Evolutionary conservation across 2,329 filamentous ascomycete species (phyloP).

Genomic region (Diaporthe destruens): DNA sequence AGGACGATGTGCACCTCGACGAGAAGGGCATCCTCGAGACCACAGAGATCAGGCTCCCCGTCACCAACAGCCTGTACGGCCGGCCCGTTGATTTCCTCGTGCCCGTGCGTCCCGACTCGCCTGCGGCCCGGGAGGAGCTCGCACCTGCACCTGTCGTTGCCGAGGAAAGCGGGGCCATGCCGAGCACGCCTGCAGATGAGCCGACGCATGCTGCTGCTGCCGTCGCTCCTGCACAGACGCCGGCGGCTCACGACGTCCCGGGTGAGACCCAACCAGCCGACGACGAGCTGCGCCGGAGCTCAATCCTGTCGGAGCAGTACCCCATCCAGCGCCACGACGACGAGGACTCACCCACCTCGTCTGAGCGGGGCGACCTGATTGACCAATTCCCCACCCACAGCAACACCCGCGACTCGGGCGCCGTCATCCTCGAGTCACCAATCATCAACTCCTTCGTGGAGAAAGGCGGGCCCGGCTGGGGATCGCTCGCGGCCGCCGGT

Average conservation of each 20-base stretch:
- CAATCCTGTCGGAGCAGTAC: slow-evolving; percentile 5
- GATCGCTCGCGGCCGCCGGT: neutral
- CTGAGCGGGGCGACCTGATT: neutral
- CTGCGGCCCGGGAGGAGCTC: neutral
- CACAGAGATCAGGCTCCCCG: slow-evolving; percentile 36
- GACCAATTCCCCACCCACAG: neutral
- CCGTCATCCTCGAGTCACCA: slow-evolving; percentile 30
- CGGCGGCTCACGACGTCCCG: neutral
- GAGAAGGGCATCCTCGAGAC: slow-evolving; percentile 28
- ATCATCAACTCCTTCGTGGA: slow-evolving; percentile 20
- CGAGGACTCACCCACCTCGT: neutral
- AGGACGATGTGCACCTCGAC: slow-evolving; percentile 19
- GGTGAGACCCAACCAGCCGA: neutral
- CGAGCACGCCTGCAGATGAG: neutral
- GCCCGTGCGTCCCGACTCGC: slow-evolving; percentile 8
- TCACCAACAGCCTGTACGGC: slow-evolving; percentile 40
- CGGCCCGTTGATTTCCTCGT: slow-evolving; percentile 10
- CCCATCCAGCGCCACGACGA: slow-evolving; percentile 16
- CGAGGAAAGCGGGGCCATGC: neutral
- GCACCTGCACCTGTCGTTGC: slow-evolving; percentile 2
- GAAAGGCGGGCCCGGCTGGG: slow-evolving; percentile 19
- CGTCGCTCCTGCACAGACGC: neutral
- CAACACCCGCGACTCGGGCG: slow-evolving; percentile 26
- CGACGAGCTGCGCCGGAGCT: neutral
- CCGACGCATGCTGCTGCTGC: neutral